Conservation (phyloP, 2,329 filamentous ascomycete species). For the Stemphylium beticola region DNA sequence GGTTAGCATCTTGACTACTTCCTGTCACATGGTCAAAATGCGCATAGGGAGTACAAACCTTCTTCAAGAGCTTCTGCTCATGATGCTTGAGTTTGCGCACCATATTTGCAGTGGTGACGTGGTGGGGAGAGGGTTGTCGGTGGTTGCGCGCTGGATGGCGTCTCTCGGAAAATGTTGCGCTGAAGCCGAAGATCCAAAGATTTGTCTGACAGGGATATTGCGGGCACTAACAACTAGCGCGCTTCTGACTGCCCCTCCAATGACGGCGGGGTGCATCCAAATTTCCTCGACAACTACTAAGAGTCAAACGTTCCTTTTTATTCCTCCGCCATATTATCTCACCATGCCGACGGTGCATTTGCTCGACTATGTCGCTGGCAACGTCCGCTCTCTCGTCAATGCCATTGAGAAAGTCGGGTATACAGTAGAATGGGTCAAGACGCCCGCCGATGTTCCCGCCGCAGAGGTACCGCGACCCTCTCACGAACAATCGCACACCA, state of each 20-base stretch:
- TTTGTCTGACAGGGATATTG: slow-evolving; percentile 17
- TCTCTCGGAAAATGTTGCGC: slow-evolving; percentile 1
- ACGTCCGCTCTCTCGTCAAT: slow-evolving; percentile 94
- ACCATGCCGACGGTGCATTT: slow-evolving; percentile 79
- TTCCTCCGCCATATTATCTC: slow-evolving; percentile 1
- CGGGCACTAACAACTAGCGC: slow-evolving; percentile 20
- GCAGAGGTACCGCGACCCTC: slow-evolving; percentile 70
- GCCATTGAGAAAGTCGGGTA: slow-evolving; percentile 96
- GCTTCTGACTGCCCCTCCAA: slow-evolving; percentile 12
- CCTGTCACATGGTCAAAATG: background rate
- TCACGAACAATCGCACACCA: slow-evolving; percentile 14
- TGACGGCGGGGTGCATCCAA: slow-evolving; percentile 19
- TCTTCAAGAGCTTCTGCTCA: slow-evolving; percentile 89
- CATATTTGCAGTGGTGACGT: slow-evolving; percentile 60
- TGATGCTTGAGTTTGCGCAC: slow-evolving; percentile 92
- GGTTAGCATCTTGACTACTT: background rate
- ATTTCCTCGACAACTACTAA: slow-evolving; percentile 5
- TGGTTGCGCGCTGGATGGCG: background rate
- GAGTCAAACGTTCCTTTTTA: slow-evolving; percentile 6
- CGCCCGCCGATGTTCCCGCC: slow-evolving; percentile 80
- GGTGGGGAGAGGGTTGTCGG: background rate
- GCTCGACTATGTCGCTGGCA: slow-evolving; percentile 92
- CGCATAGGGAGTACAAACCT: slow-evolving; percentile 44
- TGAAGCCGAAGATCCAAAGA: slow-evolving; percentile 24
- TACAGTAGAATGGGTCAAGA: slow-evolving; percentile 87